Percentiles rank a stretch among this genome's conserved stretches.
Evolutionary conservation across 176 grass and related monocot species (phyloP).

Genomic region (Rhynchospora pubera): DNA sequence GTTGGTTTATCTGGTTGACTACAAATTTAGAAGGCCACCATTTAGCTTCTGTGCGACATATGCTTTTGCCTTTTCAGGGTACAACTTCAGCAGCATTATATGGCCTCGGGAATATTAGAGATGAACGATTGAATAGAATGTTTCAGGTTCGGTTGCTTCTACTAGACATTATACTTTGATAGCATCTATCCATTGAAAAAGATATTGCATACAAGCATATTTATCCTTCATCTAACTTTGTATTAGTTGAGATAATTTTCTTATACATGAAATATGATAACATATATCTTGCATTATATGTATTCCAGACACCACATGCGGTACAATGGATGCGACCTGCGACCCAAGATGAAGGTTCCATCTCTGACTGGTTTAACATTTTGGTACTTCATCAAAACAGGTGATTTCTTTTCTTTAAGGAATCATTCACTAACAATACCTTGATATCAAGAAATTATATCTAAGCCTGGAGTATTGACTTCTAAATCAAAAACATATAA

Average conservation of each 20-base stretch:
- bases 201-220: background rate
- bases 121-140: slow-evolving; percentile 61
- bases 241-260: background rate
- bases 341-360: slow-evolving; percentile 36
- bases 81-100: slow-evolving; percentile 60
- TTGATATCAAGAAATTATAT: background rate
- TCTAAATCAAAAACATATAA: background rate
- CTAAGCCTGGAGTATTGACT: background rate
- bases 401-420: slow-evolving; percentile 4
- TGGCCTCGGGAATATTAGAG: slow-evolving; percentile 70
- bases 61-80: slow-evolving; percentile 47
- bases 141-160: slow-evolving; percentile 46
- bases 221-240: background rate
- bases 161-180: background rate
- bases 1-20: slow-evolving; percentile 18
- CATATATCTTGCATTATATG: slow-evolving; percentile 17
- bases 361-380: slow-evolving; percentile 78
- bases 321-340: slow-evolving; percentile 58
- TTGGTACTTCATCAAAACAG: slow-evolving; percentile 85
- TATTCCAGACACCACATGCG: slow-evolving; percentile 57
- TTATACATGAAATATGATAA: background rate
- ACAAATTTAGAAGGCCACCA: slow-evolving; percentile 11
- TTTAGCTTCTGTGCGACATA: slow-evolving; percentile 5
- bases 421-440: background rate
- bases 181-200: background rate